Evolutionary conservation across 805 yeast species (phyloP).

Genomic region (Ogataea dorogensis): DNA sequence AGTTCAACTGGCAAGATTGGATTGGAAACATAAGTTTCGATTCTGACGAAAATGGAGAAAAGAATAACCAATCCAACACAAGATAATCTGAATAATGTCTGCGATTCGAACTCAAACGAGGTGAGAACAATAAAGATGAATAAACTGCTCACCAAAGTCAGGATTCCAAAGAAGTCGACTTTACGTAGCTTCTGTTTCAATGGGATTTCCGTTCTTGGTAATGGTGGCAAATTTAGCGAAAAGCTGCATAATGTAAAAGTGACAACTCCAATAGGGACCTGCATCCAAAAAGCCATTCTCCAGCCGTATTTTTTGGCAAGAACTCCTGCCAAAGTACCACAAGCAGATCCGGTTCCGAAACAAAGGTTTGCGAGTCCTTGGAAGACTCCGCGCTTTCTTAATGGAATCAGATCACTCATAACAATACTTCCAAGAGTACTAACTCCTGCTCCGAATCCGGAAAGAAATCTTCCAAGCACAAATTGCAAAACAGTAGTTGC

Average conservation of each 20-base stretch:
- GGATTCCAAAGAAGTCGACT: constrained; percentile 49
- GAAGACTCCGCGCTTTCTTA: constrained; percentile 76
- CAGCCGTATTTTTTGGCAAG: constrained; percentile 57
- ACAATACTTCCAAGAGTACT: constrained; percentile 74
- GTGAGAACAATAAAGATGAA: constrained; percentile 35
- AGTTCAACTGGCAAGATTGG: constrained; percentile 64
- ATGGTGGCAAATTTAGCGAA: constrained; percentile 44
- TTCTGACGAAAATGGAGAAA: constrained; percentile 17
- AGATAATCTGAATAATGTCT: constrained; percentile 40
- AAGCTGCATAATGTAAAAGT: constrained; percentile 40
- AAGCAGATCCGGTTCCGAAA: constrained; percentile 75
- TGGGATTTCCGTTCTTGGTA: constrained; percentile 29
- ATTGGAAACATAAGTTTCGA: constrained; percentile 33
- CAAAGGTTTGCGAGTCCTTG: constrained; percentile 84
- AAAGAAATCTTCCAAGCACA: constrained; percentile 60
- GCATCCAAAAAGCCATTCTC: constrained; percentile 61
- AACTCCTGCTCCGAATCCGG: constrained; percentile 93
- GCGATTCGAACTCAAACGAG: constrained; percentile 41
- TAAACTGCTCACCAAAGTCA: constrained; percentile 33
- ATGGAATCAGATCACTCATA: constrained; percentile 75
- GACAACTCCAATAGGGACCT: constrained; percentile 48
- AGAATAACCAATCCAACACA: constrained; percentile 6
- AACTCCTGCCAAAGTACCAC: constrained; percentile 61
- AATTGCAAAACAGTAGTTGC: constrained; percentile 47
- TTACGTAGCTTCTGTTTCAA: constrained; percentile 45